Percentiles rank a stretch among this genome's conserved stretches.
Conservation (phyloP, 2,329 filamentous ascomycete genomes). For the Hypomyces perniciosus region DNA sequence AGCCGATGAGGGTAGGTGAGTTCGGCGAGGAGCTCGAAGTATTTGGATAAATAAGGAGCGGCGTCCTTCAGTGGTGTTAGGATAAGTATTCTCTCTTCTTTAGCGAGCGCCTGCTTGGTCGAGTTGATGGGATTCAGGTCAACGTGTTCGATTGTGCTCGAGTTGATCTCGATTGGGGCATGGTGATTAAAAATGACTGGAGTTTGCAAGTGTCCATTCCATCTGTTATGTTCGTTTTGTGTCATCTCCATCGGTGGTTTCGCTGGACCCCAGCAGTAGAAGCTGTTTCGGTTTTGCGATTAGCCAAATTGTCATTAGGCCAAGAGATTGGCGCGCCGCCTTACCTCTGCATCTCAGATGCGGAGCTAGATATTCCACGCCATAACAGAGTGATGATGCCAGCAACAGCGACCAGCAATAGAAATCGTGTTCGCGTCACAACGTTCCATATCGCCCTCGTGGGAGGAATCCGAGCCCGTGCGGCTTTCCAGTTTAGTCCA, state of each 20-base stretch:
- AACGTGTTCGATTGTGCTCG: constrained; percentile 68
- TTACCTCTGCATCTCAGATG: constrained; percentile 87
- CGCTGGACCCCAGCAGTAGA: constrained; percentile 93
- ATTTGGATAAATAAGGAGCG: constrained; percentile 71
- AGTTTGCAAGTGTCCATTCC: constrained; percentile 83
- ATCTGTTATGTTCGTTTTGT: constrained; percentile 81
- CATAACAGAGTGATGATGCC: constrained; percentile 76
- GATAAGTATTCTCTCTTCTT: constrained; percentile 83
- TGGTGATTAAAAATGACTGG: constrained; percentile 97
- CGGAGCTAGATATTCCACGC: constrained; percentile 74
- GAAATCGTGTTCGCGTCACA: constrained; percentile 69
- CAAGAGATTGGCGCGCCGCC: constrained; percentile 18
- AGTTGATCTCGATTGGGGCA: constrained; percentile 77
- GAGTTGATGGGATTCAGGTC: constrained; percentile 82
- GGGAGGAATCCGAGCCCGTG: constrained; percentile 71
- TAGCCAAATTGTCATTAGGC: constrained; percentile 1
- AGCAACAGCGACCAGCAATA: constrained; percentile 65
- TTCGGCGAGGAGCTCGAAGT: constrained; percentile 87
- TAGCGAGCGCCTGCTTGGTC: constrained; percentile 68
- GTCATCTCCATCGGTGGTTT: constrained; percentile 97
- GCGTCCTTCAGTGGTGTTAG: constrained; percentile 92
- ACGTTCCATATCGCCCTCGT: constrained; percentile 65
- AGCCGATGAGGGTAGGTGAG: constrained; percentile 91
- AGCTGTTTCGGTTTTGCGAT: constrained; percentile 47
- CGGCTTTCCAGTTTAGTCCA: constrained; percentile 87